Base-by-base conservation (phyloP, 2,329 filamentous ascomycete species). In the Grosmannia serpens region DNA sequence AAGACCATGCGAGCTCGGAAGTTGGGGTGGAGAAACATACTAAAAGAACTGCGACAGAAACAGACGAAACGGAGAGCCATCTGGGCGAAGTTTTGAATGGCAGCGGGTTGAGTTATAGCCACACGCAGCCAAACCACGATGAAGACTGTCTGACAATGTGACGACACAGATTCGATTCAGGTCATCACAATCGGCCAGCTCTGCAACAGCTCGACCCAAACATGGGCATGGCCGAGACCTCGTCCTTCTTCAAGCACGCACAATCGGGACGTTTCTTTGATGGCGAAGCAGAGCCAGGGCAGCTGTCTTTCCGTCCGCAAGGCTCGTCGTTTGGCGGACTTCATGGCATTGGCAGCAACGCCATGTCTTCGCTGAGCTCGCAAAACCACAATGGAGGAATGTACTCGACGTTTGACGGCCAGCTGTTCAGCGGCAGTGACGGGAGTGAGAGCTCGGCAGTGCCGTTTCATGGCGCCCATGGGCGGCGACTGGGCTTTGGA, bases 401-500 rank as follows among this genome's bases (percentile, higher is more conserved):
- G 38, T 69, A 68, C 58, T 64, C 64, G 15, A 65, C 65, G n/a
- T 65, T 68, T 22, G 68, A 70, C n/a, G 53, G 27, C 26, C 57
- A 58, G 1, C 56, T 64, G 47, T 61, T 60, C 38, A 31, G 29
- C 27, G 31, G 27, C 22, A 52, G n/a, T 17, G 22, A 33, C n/a
- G 64, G 66, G 6, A 52, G 60, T 10, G 69, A 69, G 49, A 35
- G 63, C 1, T 26, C 59, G 1, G 52, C 64, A 1, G 57, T 59
- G 13, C 47, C 63, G 4, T 73, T 70, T 56, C 65, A 68, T n/a
- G 62, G 67, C 2, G 65, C 67, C 35, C 68, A 66, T 51, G 58
- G 57, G 29, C 60, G 58, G 9, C 62, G 61, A 49, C 64, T 67
- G 38, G 65, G 66, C 54, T 64, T 59, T 31, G 60, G 50, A 13